Percentiles rank a stretch among this genome's conserved stretches.
These are phyloP conservation scores for Ambrosiella beaveri DNA, from an alignment of 2,329 filamentous ascomycete species.

Conservation along the genomic window DNA sequence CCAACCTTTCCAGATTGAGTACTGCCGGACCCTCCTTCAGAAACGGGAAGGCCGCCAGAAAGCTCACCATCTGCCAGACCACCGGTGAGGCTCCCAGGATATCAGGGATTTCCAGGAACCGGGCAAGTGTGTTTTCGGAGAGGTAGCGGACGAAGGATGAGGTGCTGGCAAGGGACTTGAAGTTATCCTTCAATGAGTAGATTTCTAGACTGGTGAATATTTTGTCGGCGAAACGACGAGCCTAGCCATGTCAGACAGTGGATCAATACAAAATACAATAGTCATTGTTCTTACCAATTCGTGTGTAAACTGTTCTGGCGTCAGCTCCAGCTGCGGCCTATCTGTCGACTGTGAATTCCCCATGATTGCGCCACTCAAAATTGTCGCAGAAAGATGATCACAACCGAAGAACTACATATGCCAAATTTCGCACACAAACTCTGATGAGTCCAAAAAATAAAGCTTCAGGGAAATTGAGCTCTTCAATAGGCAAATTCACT, in stretches of 20 bases:
- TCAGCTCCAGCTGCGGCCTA: background rate
- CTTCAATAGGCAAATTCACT: too few relatives aligned
- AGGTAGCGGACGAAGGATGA: conserved; percentile 46
- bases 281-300: conserved; percentile 1
- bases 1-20: conserved; percentile 49
- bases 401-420: too few relatives aligned
- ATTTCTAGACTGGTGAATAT: conserved; percentile 57
- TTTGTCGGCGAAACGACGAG: conserved; percentile 46
- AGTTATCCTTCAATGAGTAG: conserved; percentile 58
- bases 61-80: conserved; percentile 54
- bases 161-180: conserved; percentile 49
- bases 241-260: conserved; percentile 23
- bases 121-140: conserved; percentile 51
- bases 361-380: background rate
- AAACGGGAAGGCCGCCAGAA: conserved; percentile 58
- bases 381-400: too few relatives aligned
- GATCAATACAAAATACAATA: background rate
- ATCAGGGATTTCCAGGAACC: conserved; percentile 59
- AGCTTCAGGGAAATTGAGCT: background rate
- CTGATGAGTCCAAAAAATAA: background rate
- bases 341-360: conserved; percentile 3
- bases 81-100: conserved; percentile 48
- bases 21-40: conserved; percentile 52
- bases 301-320: conserved; percentile 4
- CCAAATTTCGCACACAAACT: too few relatives aligned